A percentile compares a stretch with the other conserved stretches of the same genome.
Evolutionary conservation across 2,329 filamentous ascomycete species (phyloP).

Genomic region (Cladosporium sp.): DNA sequence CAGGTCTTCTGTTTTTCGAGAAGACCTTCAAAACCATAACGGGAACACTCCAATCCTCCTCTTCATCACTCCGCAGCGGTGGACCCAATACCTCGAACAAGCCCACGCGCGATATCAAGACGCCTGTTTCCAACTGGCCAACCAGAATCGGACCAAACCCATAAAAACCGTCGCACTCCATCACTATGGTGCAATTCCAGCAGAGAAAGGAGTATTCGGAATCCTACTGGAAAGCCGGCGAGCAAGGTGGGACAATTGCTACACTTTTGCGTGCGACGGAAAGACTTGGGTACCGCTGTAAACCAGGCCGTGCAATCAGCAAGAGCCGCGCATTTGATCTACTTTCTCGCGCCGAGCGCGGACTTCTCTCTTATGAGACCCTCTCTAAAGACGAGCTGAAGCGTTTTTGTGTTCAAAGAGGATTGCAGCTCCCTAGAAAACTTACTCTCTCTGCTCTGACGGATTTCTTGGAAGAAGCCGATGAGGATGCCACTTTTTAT

Average conservation of each 20-base stretch:
- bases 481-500: background rate
- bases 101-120: too few species aligned
- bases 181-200: too few species aligned
- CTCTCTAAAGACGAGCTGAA: background rate
- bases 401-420: background rate
- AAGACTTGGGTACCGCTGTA: background rate
- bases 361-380: background rate
- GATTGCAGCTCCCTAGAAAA: background rate
- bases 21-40: too few species aligned
- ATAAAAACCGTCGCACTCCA: too few species aligned
- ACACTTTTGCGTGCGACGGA: background rate
- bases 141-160: too few species aligned
- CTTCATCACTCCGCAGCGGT: too few species aligned
- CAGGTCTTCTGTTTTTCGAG: too few species aligned
- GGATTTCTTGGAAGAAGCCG: background rate
- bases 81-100: too few species aligned
- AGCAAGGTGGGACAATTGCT: background rate
- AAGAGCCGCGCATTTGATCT: background rate
- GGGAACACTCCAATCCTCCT: too few species aligned
- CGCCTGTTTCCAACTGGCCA: too few species aligned
- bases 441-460: background rate
- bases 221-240: slow-evolving; percentile 1
- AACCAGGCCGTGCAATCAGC: background rate
- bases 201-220: too few species aligned
- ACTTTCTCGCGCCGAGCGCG: background rate